Evolutionary conservation across 805 yeast species (phyloP).

Genomic region (Saccharomyces mikatae): DNA sequence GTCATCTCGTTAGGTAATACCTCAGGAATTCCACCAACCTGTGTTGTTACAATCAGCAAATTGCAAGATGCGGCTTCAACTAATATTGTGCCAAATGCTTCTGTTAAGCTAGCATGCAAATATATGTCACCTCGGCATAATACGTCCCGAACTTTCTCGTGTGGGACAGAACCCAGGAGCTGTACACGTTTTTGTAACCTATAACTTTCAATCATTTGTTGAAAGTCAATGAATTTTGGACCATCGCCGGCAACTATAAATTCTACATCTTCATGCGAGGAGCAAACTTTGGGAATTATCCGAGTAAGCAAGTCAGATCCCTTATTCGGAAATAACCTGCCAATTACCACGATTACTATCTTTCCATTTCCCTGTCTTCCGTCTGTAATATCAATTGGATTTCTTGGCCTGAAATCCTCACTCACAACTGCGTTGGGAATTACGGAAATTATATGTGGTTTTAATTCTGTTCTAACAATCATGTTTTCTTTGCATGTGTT

Average conservation of each 20-base stretch:
- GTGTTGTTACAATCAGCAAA: slow-evolving; percentile 82
- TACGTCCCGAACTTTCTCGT: slow-evolving; percentile 86
- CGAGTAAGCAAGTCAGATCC: slow-evolving; percentile 87
- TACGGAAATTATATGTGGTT: slow-evolving; percentile 73
- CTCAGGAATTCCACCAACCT: slow-evolving; percentile 97
- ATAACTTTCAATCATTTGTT: slow-evolving; percentile 86
- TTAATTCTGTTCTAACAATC: slow-evolving; percentile 74
- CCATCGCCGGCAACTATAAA: slow-evolving; percentile 95
- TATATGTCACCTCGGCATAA: slow-evolving; percentile 93
- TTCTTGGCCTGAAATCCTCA: slow-evolving; percentile 59
- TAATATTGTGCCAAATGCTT: slow-evolving; percentile 94
- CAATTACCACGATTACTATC: slow-evolving; percentile 83
- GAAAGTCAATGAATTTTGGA: slow-evolving; percentile 86
- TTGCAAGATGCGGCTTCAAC: slow-evolving; percentile 99
- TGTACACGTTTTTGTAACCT: slow-evolving; percentile 82
- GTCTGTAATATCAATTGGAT: background rate
- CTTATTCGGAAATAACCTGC: slow-evolving; percentile 88
- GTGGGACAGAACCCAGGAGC: slow-evolving; percentile 78
- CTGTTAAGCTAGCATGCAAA: slow-evolving; percentile 87
- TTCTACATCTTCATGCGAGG: slow-evolving; percentile 50
- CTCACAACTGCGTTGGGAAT: slow-evolving; percentile 95
- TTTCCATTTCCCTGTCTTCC: slow-evolving; percentile 14
- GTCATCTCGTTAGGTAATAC: slow-evolving; percentile 92
- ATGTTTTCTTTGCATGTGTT: slow-evolving; percentile 96
- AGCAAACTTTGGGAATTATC: slow-evolving; percentile 76